Base-by-base conservation (phyloP, 192 early-diverging fungal genomes). In the Chytriomyces hyalinus region DNA sequence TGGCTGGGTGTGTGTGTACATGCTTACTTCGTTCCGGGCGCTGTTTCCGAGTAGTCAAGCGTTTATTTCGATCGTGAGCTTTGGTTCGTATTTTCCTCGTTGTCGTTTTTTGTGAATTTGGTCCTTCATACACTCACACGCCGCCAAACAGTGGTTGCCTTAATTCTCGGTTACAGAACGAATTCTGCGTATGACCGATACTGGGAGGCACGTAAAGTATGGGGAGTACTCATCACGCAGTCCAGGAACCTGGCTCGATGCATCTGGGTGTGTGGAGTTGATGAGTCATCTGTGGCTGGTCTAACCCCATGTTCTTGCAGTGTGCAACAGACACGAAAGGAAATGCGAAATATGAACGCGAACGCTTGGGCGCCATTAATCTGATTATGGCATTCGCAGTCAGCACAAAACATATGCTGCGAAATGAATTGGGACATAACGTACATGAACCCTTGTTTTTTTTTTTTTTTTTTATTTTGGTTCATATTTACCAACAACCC, bases 161-260 rank as follows among this genome's bases (percentile, higher is more conserved):
- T 95, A 77, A 84, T 96, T 22, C 83, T 96, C 49, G 93, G 90
- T 63, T 96, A 94, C 82, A 87, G 94, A 76, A 93, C 91, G 73
- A 95, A 93, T 83, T 90, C 91, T 8, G 91, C 92, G 49, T 87
- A 89, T 76, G 81, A 88, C 60, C 65, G 86, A 48, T 88, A 90
- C 85, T 96, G 90, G 91, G 97, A 96, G 83, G 97, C 92, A 13
- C 87, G 95, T 57, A 88, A 92, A 76, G 73, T 92, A 45, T 98
- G 95, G 95, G 89, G 88, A 45, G 87, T 89, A 11, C 80, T 97
- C 75, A 84, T 87, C 36, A 85, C 91, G 10, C 85, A 87, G 28
- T 84, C 92, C 61, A 90, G 95, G 59, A 95, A 92, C 85, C 74
- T 96, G 63, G 84, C 93, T 4, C 92, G 97, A 49, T 76, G 85